Conservation (phyloP, 2,329 filamentous ascomycete genomes). For the Cladosporium sp. region DNA sequence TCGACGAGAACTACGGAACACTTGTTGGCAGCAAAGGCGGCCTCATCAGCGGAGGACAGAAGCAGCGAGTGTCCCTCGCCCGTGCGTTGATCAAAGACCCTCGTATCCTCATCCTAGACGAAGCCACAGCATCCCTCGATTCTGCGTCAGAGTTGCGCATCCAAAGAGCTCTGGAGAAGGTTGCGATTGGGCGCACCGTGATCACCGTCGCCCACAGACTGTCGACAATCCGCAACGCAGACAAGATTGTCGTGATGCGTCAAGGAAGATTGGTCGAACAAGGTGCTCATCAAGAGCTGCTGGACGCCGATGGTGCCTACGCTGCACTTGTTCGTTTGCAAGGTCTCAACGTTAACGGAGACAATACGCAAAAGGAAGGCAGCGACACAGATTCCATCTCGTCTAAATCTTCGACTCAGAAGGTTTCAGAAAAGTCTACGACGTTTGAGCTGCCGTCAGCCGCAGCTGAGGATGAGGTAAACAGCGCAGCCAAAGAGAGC, state of each 20-base stretch:
- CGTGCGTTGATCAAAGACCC: constrained; percentile 37
- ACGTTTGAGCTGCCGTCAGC: not conserved
- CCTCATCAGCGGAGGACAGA: constrained; percentile 35
- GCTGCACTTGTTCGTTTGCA: constrained; percentile 43
- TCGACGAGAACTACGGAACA: constrained; percentile 44
- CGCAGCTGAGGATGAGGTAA: not conserved
- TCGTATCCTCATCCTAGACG: constrained; percentile 37
- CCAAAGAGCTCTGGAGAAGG: constrained; percentile 34
- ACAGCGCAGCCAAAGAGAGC: not conserved
- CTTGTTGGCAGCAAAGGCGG: constrained; percentile 38
- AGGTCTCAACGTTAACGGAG: constrained; percentile 31
- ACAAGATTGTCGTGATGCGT: constrained; percentile 39
- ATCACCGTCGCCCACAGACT: constrained; percentile 39
- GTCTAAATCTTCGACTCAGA: not conserved
- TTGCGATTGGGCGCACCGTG: constrained; percentile 32
- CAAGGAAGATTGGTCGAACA: constrained; percentile 35
- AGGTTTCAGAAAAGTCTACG: not conserved
- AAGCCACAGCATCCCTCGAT: constrained; percentile 35
- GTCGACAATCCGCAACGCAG: constrained; percentile 34
- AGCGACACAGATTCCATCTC: not conserved
- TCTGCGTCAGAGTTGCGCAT: constrained; percentile 23
- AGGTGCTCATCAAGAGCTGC: constrained; percentile 29
- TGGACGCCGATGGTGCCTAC: constrained; percentile 26
- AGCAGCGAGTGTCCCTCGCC: constrained; percentile 40
- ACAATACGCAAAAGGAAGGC: not conserved